Evolutionary conservation across 352 stramenopile species (phyloP).

Genomic region (Globisporangium camurandrum): DNA sequence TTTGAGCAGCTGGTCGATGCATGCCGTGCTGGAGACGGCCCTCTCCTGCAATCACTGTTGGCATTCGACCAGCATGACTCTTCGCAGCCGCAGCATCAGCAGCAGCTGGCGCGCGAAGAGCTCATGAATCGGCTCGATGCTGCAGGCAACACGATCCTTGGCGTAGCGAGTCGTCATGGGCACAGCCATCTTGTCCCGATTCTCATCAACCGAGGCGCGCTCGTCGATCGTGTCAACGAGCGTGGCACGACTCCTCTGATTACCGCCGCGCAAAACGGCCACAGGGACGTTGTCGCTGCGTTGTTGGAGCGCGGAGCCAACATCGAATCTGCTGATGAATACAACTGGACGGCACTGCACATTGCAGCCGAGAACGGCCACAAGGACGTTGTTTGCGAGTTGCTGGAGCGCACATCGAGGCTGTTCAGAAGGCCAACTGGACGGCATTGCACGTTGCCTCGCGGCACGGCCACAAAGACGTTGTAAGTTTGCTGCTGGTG

Average conservation of each 20-base stretch:
- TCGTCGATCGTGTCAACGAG: not conserved
- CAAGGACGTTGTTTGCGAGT: not conserved
- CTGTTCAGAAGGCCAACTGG: not conserved
- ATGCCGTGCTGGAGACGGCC: not conserved
- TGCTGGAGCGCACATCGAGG: not conserved
- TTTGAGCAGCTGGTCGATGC: not conserved
- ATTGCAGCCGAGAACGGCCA: not conserved
- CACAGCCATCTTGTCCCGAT: not conserved
- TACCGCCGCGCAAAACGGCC: not conserved
- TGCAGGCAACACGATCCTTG: not conserved
- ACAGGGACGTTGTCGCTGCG: not conserved
- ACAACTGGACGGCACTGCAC: not conserved
- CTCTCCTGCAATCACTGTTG: not conserved
- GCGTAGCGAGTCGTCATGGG: not conserved
- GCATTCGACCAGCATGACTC: not conserved
- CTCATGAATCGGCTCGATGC: not conserved
- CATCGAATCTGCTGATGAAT: not conserved
- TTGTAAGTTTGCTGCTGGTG: not conserved
- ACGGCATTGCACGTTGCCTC: not conserved
- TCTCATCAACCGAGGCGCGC: not conserved
- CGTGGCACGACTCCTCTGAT: not conserved
- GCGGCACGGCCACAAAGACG: not conserved
- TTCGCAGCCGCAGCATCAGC: not conserved
- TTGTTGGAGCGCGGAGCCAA: not conserved
- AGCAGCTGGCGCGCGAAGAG: not conserved